These are phyloP conservation scores for Tolypocladium guangdongense DNA, from an alignment of 2,329 filamentous ascomycete genomes.

Conservation along the genomic window DNA sequence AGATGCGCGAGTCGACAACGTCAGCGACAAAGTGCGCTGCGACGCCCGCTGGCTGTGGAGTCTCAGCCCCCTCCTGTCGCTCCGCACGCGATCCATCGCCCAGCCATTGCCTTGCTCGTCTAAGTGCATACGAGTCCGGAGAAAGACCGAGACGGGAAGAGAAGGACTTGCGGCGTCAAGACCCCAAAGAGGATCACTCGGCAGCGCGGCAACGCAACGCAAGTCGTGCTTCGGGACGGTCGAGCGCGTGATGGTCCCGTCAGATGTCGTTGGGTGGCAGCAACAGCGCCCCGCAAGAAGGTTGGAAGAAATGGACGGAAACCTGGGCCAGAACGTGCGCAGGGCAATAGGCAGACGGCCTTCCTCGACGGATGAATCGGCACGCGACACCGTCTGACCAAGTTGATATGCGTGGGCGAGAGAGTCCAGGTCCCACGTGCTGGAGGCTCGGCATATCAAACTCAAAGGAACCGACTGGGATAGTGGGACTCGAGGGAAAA, in stretches of 20 bases:
- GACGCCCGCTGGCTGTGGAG: neutral
- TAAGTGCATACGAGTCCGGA: no score
- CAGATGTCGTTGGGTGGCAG: neutral
- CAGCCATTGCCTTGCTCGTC: neutral
- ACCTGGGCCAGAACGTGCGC: slow-evolving; percentile 1
- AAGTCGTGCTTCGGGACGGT: neutral
- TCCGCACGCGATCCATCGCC: neutral
- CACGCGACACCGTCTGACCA: slow-evolving; percentile 1
- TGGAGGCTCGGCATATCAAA: neutral
- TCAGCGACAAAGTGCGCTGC: neutral
- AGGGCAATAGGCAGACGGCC: slow-evolving; percentile 1
- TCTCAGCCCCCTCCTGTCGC: neutral
- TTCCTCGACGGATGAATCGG: slow-evolving; percentile 3
- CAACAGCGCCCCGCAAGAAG: neutral
- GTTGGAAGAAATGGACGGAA: neutral
- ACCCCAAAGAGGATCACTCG: neutral
- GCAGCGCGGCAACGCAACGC: neutral
- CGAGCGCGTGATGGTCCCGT: neutral
- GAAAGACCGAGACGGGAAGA: neutral
- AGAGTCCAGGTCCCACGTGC: neutral
- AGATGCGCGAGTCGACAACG: neutral
- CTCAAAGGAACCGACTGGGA: neutral
- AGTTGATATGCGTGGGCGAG: neutral
- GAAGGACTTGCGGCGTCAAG: no score
- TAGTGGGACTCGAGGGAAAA: no score